A percentile compares a stretch with the other conserved stretches of the same genome.
Conservation (phyloP, 2,329 filamentous ascomycete species). For the Botrytis paeoniae region DNA sequence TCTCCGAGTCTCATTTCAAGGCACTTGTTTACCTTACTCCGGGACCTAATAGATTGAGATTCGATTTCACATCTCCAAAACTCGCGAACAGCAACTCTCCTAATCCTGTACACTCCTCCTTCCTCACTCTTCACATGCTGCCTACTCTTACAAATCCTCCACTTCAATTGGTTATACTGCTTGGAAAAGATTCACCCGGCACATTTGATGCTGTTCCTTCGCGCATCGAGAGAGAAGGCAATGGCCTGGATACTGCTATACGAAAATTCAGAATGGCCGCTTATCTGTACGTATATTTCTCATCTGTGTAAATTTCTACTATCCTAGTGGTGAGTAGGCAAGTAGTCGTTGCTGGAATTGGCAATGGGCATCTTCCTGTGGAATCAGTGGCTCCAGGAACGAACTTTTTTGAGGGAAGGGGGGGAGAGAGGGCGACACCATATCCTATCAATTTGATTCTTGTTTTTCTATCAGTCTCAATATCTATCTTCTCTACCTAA, state of each 20-base stretch:
- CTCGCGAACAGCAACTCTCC: constrained; percentile 65
- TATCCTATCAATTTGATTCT: neutral
- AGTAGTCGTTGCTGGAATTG: neutral
- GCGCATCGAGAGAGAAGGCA: constrained; percentile 74
- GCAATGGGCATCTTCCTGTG: neutral
- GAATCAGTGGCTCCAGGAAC: neutral
- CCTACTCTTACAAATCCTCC: constrained; percentile 76
- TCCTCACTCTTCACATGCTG: constrained; percentile 81
- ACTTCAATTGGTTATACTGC: constrained; percentile 81
- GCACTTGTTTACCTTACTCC: constrained; percentile 85
- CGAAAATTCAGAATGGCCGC: constrained; percentile 93
- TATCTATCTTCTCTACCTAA: neutral
- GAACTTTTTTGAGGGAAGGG: neutral
- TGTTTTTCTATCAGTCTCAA: neutral
- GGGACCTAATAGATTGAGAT: constrained; percentile 80
- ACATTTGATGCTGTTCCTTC: constrained; percentile 82
- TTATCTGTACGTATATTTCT: constrained; percentile 54
- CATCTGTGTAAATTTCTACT: neutral
- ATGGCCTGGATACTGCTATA: constrained; percentile 74
- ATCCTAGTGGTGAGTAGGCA: neutral
- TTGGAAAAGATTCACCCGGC: constrained; percentile 82
- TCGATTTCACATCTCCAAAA: constrained; percentile 85
- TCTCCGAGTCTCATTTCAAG: constrained; percentile 88
- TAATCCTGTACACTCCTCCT: constrained; percentile 72
- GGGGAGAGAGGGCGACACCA: neutral